Evolutionary conservation across 192 early-diverging fungal genomes (phyloP).

Genomic region (Coemansia sp.): DNA sequence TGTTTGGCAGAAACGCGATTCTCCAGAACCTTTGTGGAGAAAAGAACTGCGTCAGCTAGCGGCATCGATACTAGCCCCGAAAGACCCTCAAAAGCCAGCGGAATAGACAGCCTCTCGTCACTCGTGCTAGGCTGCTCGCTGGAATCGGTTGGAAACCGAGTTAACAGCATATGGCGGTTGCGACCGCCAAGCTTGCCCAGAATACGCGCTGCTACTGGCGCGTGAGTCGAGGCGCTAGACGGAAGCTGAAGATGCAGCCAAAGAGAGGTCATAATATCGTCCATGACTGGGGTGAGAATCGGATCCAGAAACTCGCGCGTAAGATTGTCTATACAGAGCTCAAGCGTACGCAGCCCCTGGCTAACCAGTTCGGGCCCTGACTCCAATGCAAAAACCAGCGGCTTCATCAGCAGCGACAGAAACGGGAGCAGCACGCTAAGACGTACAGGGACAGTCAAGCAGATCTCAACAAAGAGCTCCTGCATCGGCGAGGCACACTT

Average conservation of each 20-base stretch:
- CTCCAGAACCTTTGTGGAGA: constrained; percentile 35
- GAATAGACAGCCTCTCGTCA: constrained; percentile 15
- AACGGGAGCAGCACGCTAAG: constrained; percentile 91
- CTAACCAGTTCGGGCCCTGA: constrained; percentile 92
- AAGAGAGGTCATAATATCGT: constrained; percentile 90
- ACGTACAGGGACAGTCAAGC: constrained; percentile 94
- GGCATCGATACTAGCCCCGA: constrained; percentile 38
- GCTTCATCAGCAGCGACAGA: constrained; percentile 92
- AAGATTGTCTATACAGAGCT: constrained; percentile 97
- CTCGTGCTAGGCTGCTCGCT: not conserved
- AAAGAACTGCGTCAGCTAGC: constrained; percentile 32
- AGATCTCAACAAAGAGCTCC: constrained; percentile 97
- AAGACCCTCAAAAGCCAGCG: constrained; percentile 42
- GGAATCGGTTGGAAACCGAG: constrained; percentile 27
- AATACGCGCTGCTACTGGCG: constrained; percentile 84
- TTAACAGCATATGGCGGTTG: constrained; percentile 81
- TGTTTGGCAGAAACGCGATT: constrained; percentile 17
- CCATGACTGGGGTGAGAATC: constrained; percentile 89
- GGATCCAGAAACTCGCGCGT: constrained; percentile 97
- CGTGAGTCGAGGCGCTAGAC: constrained; percentile 82
- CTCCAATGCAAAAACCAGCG: constrained; percentile 89
- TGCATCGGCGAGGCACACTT: constrained; percentile 83
- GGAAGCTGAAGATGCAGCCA: constrained; percentile 89
- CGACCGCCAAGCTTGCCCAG: constrained; percentile 98
- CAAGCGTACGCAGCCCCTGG: constrained; percentile 92